These are phyloP conservation scores for Eucalyptus camaldulensis DNA, from an alignment of 345 rosid species.

Conservation along the genomic window DNA sequence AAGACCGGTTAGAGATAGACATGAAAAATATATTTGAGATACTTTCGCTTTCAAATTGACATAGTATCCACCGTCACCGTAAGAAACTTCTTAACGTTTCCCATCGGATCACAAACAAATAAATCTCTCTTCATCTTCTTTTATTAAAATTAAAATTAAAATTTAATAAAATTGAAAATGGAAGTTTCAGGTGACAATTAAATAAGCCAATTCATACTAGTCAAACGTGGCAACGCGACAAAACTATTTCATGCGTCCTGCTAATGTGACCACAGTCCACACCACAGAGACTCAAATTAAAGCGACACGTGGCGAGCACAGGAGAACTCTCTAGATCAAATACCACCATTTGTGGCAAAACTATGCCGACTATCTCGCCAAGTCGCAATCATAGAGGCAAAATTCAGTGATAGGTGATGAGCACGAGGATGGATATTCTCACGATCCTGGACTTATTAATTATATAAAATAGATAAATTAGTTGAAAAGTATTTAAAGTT, in stretches of 20 bases:
- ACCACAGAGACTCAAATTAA: not conserved
- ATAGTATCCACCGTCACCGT: not conserved
- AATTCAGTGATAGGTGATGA: not conserved
- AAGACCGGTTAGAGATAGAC: not conserved
- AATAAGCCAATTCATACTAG: not conserved
- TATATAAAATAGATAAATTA: not conserved
- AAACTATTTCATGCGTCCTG: not conserved
- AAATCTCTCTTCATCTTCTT: not conserved
- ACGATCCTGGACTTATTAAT: not conserved
- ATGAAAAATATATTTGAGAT: not conserved
- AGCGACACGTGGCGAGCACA: not conserved
- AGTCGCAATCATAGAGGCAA: not conserved
- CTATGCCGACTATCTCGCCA: not conserved
- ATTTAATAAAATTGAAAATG: not conserved
- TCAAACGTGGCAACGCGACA: not conserved
- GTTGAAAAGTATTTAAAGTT: not conserved
- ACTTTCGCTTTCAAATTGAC: not conserved
- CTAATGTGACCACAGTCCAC: not conserved
- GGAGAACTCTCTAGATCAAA: not conserved
- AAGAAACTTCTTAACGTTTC: not conserved
- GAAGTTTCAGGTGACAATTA: not conserved
- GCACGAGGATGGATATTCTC: not conserved
- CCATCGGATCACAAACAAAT: not conserved
- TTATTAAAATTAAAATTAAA: not conserved
- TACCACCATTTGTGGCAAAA: not conserved